Evolutionary conservation across 768 basidiomycete species (phyloP), one percentile per base, ranked within the genome.

Genomic region (Trametes gibbosa): DNA sequence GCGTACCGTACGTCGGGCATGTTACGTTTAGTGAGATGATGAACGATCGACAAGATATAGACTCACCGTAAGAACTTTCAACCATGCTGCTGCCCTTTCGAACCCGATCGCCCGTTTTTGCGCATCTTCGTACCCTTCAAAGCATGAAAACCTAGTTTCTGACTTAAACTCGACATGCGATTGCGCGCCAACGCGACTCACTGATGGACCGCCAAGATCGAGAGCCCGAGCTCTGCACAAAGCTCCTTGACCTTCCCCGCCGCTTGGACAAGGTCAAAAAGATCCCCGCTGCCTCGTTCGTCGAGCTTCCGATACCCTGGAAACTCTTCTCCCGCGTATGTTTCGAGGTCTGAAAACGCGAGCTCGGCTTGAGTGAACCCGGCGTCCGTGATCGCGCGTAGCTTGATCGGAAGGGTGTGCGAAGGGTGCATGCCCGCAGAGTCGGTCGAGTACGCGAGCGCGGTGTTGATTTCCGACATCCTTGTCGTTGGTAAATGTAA

Each of bases 371-470:
- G 53, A 1, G 40, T 49, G 53, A 73, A 72, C 5, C 69, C 68
- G 9, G 70, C 70, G 9, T 64, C 66, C 5, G 68, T 66, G 40
- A 72, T 71, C n/a, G 68, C 69, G 7, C 61, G 64, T 14, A 73
- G 56, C 52, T 73, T 73, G 50, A 68, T 32, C 5, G 68, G 68
- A 2, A 72, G 61, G 10, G 67, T 69, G 37, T 72, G 70, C 2
- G 62, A 61, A 8, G 69, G 62, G 52, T 73, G 67, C 72, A 72
- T 72, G 9, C 72, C 72, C 48, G 70, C 70, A 0, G 70, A 73
- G 41, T 68, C 67, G 19, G 70, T 68, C 24, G 69, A 69, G 61
- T 72, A 72, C 4, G 68, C 65, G 34, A 65, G 53, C 3, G 53
- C 29, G 23, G 49, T 53, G 5, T 58, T 49, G 21, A 65, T 40